Evolutionary conservation across 2,329 filamentous ascomycete species (phyloP).

Genomic region (Cercospora berteroae): DNA sequence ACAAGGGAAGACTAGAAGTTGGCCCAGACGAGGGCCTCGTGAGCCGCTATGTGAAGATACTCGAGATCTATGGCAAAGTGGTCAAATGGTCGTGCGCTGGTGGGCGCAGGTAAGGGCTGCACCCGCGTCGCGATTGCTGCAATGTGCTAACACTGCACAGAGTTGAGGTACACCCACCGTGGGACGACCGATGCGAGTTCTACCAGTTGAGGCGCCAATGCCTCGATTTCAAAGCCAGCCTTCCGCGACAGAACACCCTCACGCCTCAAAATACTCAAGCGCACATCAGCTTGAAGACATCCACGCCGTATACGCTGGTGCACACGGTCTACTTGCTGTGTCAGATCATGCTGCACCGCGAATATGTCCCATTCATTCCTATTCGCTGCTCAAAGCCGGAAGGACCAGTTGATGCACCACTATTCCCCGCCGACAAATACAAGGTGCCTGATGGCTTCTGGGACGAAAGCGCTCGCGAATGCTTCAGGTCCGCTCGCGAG

Average conservation of each 20-base stretch:
- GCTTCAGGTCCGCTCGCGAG: constrained; percentile 62
- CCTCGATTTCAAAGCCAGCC: constrained; percentile 51
- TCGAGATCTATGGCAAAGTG: constrained; percentile 56
- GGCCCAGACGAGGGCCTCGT: constrained; percentile 50
- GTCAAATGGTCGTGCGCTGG: constrained; percentile 60
- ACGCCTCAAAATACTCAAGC: constrained; percentile 62
- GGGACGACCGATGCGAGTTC: constrained; percentile 58
- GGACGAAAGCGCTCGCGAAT: constrained; percentile 59
- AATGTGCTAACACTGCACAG: constrained; percentile 27
- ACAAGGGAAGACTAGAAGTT: constrained; percentile 53
- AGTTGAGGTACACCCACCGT: constrained; percentile 57
- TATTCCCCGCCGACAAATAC: constrained; percentile 50
- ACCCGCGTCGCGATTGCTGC: not conserved
- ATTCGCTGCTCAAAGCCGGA: constrained; percentile 51
- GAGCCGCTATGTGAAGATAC: constrained; percentile 53
- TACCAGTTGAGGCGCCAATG: constrained; percentile 54
- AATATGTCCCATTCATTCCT: constrained; percentile 66
- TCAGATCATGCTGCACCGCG: constrained; percentile 65
- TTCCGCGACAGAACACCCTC: constrained; percentile 59
- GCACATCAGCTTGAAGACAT: constrained; percentile 63
- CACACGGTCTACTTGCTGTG: constrained; percentile 66
- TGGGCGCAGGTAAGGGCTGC: constrained; percentile 49
- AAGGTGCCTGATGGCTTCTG: constrained; percentile 58
- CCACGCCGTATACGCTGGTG: constrained; percentile 64
- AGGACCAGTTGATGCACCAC: constrained; percentile 60